Percentiles rank a stretch among this genome's conserved stretches.
These are phyloP conservation scores for Clonostachys solani DNA, from an alignment of 2,329 filamentous ascomycete species.

Conservation along the genomic window DNA sequence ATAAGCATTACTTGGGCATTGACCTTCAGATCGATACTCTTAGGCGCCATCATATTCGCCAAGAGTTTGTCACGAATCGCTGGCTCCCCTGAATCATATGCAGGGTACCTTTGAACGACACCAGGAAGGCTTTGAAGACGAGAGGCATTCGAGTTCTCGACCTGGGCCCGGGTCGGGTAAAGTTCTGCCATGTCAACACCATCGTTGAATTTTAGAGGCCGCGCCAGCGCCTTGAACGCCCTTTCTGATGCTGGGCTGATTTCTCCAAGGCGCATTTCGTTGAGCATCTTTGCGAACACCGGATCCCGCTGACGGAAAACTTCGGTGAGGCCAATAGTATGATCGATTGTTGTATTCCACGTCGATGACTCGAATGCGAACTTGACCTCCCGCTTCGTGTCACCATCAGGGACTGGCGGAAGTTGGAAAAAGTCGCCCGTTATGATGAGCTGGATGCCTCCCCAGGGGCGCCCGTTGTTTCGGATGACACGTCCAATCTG, in stretches of 20 bases:
- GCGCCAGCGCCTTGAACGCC: constrained; percentile 69
- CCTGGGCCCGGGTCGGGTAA: constrained; percentile 87
- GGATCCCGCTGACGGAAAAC: constrained; percentile 94
- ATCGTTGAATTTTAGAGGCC: constrained; percentile 70
- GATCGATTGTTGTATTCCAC: constrained; percentile 89
- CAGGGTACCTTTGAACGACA: constrained; percentile 62
- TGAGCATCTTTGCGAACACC: constrained; percentile 89
- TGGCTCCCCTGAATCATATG: constrained; percentile 72
- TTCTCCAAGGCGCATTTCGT: constrained; percentile 90
- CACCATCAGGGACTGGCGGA: constrained; percentile 73
- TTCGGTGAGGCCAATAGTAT: constrained; percentile 92
- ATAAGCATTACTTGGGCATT: constrained; percentile 99
- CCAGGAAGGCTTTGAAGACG: constrained; percentile 72
- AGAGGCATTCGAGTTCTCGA: constrained; percentile 77
- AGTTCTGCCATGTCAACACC: constrained; percentile 73
- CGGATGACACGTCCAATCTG: constrained; percentile 79
- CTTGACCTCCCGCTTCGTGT: constrained; percentile 61
- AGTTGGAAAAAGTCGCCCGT: constrained; percentile 98
- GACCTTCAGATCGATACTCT: constrained; percentile 75
- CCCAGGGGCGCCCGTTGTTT: constrained; percentile 90
- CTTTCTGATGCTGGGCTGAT: constrained; percentile 73
- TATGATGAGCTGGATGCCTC: constrained; percentile 91
- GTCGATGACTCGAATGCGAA: constrained; percentile 92
- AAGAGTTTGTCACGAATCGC: constrained; percentile 72
- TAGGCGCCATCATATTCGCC: constrained; percentile 89